These are phyloP conservation scores for Penicillium bovifimosum DNA, from an alignment of 495 filamentous ascomycete species.

Conservation along the genomic window DNA sequence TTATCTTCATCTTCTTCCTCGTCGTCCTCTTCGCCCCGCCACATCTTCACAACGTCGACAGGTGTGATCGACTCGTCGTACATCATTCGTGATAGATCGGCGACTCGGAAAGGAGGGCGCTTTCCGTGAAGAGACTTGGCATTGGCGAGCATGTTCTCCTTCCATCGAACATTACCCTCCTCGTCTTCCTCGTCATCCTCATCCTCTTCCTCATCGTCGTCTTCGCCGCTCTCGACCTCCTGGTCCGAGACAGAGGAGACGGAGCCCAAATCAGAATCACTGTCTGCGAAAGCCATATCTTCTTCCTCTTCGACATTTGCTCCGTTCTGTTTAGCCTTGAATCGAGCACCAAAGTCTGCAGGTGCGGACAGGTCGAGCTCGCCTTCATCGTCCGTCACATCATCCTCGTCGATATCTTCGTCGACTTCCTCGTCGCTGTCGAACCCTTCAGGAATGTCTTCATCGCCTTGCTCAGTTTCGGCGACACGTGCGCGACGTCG, in stretches of 20 bases:
- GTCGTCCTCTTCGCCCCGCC: constrained; percentile 59
- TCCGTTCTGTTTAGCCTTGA: constrained; percentile 43
- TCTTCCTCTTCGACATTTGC: constrained; percentile 46
- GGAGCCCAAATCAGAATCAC: constrained; percentile 91
- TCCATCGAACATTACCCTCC: constrained; percentile 69
- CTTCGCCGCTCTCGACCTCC: constrained; percentile 54
- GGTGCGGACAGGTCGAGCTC: constrained; percentile 40
- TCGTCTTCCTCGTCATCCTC: constrained; percentile 60
- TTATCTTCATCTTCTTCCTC: constrained; percentile 40
- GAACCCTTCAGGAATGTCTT: constrained; percentile 53
- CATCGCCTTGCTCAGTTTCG: constrained; percentile 50
- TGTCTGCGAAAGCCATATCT: constrained; percentile 84
- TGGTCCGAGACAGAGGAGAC: constrained; percentile 65
- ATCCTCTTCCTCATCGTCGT: constrained; percentile 49
- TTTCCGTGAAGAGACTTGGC: constrained; percentile 66
- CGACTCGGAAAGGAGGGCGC: constrained; percentile 62
- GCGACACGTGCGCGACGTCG: constrained; percentile 61
- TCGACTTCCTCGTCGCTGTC: constrained; percentile 53
- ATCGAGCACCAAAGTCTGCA: constrained; percentile 35
- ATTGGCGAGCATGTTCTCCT: constrained; percentile 73
- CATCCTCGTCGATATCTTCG: constrained; percentile 38
- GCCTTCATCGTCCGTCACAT: constrained; percentile 24
- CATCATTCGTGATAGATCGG: constrained; percentile 77
- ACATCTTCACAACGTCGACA: constrained; percentile 65
- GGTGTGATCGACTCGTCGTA: constrained; percentile 79